These are phyloP conservation scores for Quercus ilex DNA, from an alignment of 306 rosid genomes.

Conservation along the genomic window DNA sequence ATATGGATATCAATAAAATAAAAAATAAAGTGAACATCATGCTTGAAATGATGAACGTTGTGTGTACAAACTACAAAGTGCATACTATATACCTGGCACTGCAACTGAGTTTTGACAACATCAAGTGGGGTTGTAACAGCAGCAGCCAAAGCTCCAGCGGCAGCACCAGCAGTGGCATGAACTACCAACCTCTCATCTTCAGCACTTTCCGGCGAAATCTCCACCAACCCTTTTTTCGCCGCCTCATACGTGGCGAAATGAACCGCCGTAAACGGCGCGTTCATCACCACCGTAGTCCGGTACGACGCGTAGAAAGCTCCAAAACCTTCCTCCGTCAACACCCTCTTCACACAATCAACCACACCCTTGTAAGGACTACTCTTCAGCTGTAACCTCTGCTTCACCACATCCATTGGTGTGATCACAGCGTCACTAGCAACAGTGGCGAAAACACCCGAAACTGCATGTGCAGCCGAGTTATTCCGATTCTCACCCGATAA, in stretches of 20 bases:
- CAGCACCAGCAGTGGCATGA: constrained; percentile 84
- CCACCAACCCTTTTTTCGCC: constrained; percentile 46
- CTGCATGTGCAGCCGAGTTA: constrained; percentile 57
- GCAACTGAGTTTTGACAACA: constrained; percentile 80
- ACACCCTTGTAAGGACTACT: constrained; percentile 74
- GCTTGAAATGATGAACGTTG: no score
- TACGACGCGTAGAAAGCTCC: constrained; percentile 73
- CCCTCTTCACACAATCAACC: constrained; percentile 64
- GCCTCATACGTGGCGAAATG: constrained; percentile 73
- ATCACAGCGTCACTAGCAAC: constrained; percentile 74
- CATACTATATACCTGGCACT: constrained; percentile 56
- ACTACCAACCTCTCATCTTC: constrained; percentile 55
- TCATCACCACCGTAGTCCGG: constrained; percentile 78
- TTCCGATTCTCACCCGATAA: constrained; percentile 53
- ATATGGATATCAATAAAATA: no score
- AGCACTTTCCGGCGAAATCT: constrained; percentile 52
- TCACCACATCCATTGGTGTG: constrained; percentile 97
- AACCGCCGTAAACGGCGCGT: constrained; percentile 79
- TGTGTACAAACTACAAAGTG: no score
- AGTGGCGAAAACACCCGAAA: constrained; percentile 73
- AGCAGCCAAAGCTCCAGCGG: constrained; percentile 74
- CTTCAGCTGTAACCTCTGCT: constrained; percentile 77
- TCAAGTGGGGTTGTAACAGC: constrained; percentile 71
- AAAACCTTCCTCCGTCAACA: constrained; percentile 64
- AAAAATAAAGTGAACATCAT: not conserved